These are phyloP conservation scores for Alternaria arborescens DNA, from an alignment of 2,329 filamentous ascomycete genomes.

Conservation along the genomic window DNA sequence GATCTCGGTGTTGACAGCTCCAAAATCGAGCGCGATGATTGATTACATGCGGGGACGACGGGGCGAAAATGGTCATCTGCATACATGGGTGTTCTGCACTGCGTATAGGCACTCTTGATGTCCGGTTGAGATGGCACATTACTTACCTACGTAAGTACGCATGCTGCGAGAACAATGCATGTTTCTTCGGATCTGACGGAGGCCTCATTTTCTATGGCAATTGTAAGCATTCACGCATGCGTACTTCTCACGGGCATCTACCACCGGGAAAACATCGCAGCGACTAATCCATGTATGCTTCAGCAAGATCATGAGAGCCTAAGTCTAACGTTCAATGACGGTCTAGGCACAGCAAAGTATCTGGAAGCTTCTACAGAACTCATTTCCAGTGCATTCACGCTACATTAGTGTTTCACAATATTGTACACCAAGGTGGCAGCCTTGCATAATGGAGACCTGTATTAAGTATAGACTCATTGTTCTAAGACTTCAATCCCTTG, in stretches of 20 bases:
- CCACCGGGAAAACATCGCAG: neutral
- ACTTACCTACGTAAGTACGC: neutral
- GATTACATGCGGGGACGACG: neutral
- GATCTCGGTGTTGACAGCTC: neutral
- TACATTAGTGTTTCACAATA: neutral
- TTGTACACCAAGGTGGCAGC: neutral
- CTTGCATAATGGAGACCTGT: rapidly evolving
- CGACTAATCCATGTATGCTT: neutral
- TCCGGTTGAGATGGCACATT: neutral
- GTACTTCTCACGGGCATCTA: neutral
- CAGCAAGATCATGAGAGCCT: neutral
- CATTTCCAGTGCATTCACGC: neutral
- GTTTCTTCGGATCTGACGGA: too few relatives aligned
- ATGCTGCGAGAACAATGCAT: neutral
- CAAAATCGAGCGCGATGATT: neutral
- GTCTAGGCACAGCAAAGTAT: neutral
- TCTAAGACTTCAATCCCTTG: neutral
- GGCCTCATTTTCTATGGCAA: too few relatives aligned
- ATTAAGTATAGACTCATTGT: neutral
- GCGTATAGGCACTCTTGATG: neutral
- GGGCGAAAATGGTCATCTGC: neutral
- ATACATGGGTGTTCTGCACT: neutral
- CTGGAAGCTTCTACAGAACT: neutral
- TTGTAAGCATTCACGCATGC: neutral
- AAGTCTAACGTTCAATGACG: rapidly evolving